A percentile compares a stretch with the other conserved stretches of the same genome.
Conservation (phyloP, 2,329 filamentous ascomycete genomes). For the Sphaerostilbella broomeana region DNA sequence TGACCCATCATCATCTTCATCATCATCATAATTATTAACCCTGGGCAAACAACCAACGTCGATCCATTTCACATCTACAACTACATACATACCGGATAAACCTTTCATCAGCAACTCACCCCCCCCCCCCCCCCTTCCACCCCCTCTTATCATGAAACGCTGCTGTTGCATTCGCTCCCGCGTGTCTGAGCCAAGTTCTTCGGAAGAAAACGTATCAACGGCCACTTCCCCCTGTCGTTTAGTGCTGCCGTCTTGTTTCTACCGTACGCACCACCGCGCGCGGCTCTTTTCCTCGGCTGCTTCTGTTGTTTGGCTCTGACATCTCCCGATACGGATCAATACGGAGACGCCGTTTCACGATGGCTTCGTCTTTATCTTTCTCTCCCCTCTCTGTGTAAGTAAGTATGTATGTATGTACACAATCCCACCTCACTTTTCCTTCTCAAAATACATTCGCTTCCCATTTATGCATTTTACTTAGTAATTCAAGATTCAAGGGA, state of each 20-base stretch:
- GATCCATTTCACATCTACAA: too few relatives aligned
- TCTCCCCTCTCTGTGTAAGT: background rate
- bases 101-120: too few relatives aligned
- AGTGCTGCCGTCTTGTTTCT: background rate
- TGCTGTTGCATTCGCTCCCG: background rate
- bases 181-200: conserved; percentile 2
- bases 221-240: too few relatives aligned
- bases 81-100: background rate
- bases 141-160: background rate
- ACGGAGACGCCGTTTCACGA: conserved; percentile 3
- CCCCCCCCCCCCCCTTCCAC: too few relatives aligned
- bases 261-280: background rate
- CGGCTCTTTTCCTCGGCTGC: background rate
- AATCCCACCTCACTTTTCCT: background rate
- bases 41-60: too few relatives aligned
- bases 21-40: too few relatives aligned
- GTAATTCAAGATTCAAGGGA: conserved; percentile 6
- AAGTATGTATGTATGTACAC: background rate
- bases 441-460: conserved; percentile 2
- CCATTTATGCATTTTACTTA: background rate
- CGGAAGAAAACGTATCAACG: conserved; percentile 10
- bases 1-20: too few relatives aligned
- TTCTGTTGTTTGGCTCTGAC: background rate
- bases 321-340: conserved; percentile 1
- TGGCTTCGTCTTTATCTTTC: background rate